phyloP scores from a whole-genome alignment of 225 moss, liverwort and hornwort genomes.

The Pseudisothecium myosuroides region DNA sequence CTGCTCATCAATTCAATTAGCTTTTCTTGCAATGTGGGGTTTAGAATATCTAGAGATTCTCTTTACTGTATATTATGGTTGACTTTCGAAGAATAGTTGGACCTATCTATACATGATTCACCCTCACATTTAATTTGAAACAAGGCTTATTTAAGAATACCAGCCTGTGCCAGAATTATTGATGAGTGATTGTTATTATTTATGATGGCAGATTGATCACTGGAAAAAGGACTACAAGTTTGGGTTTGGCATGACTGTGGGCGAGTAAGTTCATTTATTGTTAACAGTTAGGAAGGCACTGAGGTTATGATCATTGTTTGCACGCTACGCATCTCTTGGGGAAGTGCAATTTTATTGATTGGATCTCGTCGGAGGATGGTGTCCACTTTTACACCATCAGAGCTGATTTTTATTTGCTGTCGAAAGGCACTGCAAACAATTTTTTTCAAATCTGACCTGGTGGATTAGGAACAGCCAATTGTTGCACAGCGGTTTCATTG shows the following conservation, averaged over 20 bases:
- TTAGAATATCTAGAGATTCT: neutral
- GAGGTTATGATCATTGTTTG: conserved; percentile 27
- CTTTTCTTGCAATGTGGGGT: neutral
- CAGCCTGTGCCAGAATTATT: neutral
- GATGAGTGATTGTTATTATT: neutral
- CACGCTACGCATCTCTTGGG: conserved; percentile 22
- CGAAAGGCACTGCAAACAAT: neutral
- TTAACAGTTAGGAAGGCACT: conserved; percentile 9
- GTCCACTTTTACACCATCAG: conserved; percentile 13
- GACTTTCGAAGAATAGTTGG: neutral
- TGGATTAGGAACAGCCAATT: neutral
- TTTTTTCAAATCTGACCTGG: neutral
- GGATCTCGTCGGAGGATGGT: conserved; percentile 28
- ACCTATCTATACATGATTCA: neutral
- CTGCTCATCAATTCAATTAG: neutral
- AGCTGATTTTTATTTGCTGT: conserved; percentile 15
- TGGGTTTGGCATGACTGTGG: conserved; percentile 99
- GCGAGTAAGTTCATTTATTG: conserved; percentile 44
- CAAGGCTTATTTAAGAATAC: neutral
- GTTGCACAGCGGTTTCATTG: neutral
- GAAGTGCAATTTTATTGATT: conserved; percentile 30
- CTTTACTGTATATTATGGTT: neutral
- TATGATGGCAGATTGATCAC: conserved; percentile 79
- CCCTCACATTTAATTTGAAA: neutral
- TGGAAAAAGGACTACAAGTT: conserved; percentile 99